A percentile compares a stretch with the other conserved stretches of the same genome.
Evolutionary conservation across 495 filamentous ascomycete genomes (phyloP).

Genomic region (Amorphotheca resinae): DNA sequence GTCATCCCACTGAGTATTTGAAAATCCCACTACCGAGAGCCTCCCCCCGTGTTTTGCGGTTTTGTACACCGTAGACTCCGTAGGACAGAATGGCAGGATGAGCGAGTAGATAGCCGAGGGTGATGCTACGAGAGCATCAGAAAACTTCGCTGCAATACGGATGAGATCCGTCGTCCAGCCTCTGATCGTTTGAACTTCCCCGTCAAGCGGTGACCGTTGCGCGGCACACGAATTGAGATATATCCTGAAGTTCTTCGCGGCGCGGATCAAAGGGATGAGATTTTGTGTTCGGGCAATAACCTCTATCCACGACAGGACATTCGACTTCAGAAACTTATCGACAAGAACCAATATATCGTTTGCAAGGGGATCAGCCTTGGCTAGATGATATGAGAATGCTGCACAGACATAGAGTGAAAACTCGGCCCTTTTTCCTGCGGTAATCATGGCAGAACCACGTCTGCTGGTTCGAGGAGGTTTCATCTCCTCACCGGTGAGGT

Average conservation of each 20-base stretch:
- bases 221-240: neutral
- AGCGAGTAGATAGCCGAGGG: constrained; percentile 24
- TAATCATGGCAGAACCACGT: neutral
- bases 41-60: neutral
- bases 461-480: constrained; percentile 15
- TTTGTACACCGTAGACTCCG: constrained; percentile 21
- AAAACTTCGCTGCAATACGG: constrained; percentile 22
- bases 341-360: constrained; percentile 13
- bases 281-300: too few species aligned
- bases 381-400: constrained; percentile 25
- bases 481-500: constrained; percentile 19
- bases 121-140: constrained; percentile 12
- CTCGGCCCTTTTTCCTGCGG: neutral
- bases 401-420: constrained; percentile 16
- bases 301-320: constrained; percentile 30
- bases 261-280: too few species aligned
- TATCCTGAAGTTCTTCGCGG: neutral
- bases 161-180: constrained; percentile 25
- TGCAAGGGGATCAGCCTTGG: constrained; percentile 5
- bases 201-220: too few species aligned
- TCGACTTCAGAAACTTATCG: constrained; percentile 22
- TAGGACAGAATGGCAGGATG: constrained; percentile 27
- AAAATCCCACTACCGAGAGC: neutral
- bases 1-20: constrained; percentile 21
- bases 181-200: constrained; percentile 9